Percentiles rank a stretch among this genome's conserved stretches.
Evolutionary conservation across 306 rosid genomes (phyloP).

Genomic region (Fragaria ananassa): DNA sequence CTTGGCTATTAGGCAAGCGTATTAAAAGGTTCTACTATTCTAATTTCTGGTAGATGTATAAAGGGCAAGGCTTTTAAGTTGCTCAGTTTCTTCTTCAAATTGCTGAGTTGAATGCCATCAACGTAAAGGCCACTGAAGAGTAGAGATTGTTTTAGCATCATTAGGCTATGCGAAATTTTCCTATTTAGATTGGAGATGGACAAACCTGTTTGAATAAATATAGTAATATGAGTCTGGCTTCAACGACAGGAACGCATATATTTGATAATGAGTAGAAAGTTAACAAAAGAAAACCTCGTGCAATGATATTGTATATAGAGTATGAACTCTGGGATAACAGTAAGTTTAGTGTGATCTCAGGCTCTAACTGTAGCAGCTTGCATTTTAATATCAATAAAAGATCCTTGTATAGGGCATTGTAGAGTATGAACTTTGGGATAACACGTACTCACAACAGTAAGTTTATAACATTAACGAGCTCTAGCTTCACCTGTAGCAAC

Average conservation of each 20-base stretch:
- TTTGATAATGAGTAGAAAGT: no score
- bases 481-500: background rate
- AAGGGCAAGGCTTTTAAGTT: background rate
- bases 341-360: background rate
- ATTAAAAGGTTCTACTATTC: background rate
- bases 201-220: background rate
- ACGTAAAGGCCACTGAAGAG: background rate
- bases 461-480: background rate
- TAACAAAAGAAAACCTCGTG: background rate
- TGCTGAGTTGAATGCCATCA: background rate
- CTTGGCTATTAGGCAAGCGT: no score
- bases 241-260: background rate
- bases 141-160: background rate
- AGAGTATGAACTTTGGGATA: no score
- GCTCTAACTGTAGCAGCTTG: no score
- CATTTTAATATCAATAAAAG: no score
- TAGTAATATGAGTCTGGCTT: background rate
- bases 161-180: background rate
- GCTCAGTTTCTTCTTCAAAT: background rate
- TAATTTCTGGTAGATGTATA: background rate
- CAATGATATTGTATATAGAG: no score
- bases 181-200: background rate
- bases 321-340: background rate
- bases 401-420: no score
- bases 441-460: no score